Evolutionary conservation across 164 flowering plant species (phyloP).

Genomic region (Warburgia ugandensis): DNA sequence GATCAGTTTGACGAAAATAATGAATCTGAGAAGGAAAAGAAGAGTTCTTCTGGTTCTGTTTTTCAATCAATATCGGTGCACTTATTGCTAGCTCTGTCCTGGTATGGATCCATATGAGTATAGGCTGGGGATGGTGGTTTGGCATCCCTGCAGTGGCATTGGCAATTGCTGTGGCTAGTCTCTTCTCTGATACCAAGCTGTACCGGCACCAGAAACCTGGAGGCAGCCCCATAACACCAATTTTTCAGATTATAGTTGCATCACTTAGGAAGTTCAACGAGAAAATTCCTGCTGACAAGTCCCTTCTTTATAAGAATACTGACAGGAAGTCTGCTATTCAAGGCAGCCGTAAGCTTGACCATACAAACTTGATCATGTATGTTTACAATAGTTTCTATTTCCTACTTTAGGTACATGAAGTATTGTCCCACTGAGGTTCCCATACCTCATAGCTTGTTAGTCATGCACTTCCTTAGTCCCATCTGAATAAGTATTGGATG

Average conservation of each 20-base stretch:
- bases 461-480: no score
- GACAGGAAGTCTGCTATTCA: conserved; percentile 28
- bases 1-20: conserved; percentile 72
- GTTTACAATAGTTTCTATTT: no score
- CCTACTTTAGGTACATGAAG: no score
- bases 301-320: conserved; percentile 28
- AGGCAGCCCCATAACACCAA: conserved; percentile 38
- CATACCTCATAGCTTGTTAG: no score
- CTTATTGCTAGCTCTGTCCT: conserved; percentile 50
- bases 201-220: conserved; percentile 39
- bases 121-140: conserved; percentile 63
- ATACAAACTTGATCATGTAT: conserved; percentile 28
- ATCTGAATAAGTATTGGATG: no score
- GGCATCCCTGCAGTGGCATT: conserved; percentile 58
- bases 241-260: conserved; percentile 32
- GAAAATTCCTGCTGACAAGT: conserved; percentile 28
- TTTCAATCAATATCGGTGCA: conserved; percentile 57
- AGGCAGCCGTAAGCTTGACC: conserved; percentile 43
- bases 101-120: conserved; percentile 51
- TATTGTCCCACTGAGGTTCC: no score
- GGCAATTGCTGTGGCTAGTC: conserved; percentile 45
- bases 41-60: conserved; percentile 60
- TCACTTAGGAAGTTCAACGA: conserved; percentile 24
- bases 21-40: conserved; percentile 44
- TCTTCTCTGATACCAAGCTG: conserved; percentile 34